Conservation (phyloP, 768 basidiomycete species). For the Basidioascus undulatus region DNA sequence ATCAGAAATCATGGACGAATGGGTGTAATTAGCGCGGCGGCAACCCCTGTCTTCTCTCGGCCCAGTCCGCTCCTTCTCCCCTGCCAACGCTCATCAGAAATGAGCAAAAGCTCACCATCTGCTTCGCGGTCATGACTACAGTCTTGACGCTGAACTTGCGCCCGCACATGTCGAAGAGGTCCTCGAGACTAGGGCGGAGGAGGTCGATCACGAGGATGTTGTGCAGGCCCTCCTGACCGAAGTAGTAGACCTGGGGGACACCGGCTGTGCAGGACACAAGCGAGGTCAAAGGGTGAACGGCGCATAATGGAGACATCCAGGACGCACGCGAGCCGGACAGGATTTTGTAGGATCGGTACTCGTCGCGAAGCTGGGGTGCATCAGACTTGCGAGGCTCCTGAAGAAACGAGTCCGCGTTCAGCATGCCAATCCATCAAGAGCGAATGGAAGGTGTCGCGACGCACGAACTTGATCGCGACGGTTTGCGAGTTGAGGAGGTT, state of each 20-base stretch:
- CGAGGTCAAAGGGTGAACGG: not conserved
- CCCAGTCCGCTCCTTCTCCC: constrained; percentile 4
- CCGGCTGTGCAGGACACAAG: constrained; percentile 32
- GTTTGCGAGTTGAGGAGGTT: constrained; percentile 96
- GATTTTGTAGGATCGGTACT: constrained; percentile 95
- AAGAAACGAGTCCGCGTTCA: too few relatives aligned
- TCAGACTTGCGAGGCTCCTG: constrained; percentile 64
- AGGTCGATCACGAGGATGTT: constrained; percentile 98
- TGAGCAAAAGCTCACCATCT: constrained; percentile 78
- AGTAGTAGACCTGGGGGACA: constrained; percentile 98
- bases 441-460: constrained; percentile 19
- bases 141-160: constrained; percentile 96
- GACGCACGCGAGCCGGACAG: constrained; percentile 63
- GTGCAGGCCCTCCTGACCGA: constrained; percentile 94
- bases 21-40: not conserved
- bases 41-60: not conserved
- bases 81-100: not conserved
- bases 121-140: constrained; percentile 93
- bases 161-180: constrained; percentile 97
- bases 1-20: constrained; percentile 31
- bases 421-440: too few relatives aligned
- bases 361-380: constrained; percentile 90
- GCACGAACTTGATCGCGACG: constrained; percentile 98
- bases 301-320: constrained; percentile 29
- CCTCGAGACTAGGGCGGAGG: constrained; percentile 85